These are phyloP conservation scores for Theileria parva DNA, from an alignment of 169 alveolate genomes.

Conservation along the genomic window DNA sequence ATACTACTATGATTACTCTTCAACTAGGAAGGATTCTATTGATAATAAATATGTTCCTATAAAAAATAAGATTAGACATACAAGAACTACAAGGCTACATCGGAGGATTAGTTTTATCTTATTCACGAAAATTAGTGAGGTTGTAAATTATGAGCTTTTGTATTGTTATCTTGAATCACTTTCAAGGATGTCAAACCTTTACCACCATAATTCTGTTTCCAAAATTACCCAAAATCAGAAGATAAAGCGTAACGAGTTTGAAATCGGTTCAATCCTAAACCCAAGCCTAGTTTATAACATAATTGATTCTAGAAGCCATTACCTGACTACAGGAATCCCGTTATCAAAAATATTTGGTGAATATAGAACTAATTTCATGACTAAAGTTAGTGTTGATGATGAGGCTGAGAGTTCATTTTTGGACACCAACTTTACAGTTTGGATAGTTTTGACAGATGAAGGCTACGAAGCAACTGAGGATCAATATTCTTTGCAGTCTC, in stretches of 20 bases:
- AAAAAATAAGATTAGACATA: background rate
- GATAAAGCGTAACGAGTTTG: background rate
- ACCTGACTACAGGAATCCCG: conserved; percentile 41
- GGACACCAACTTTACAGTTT: conserved; percentile 34
- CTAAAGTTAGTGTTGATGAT: conserved; percentile 14
- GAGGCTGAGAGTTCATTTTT: background rate
- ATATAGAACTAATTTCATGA: conserved; percentile 5
- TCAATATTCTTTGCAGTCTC: conserved; percentile 26
- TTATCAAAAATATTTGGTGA: conserved; percentile 37
- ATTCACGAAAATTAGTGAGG: background rate
- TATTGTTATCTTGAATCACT: background rate
- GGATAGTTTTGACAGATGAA: conserved; percentile 62
- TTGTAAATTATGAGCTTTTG: background rate
- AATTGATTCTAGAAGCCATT: conserved; percentile 51
- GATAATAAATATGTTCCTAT: background rate
- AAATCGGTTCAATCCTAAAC: background rate
- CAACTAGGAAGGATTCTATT: background rate
- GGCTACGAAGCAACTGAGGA: conserved; percentile 42
- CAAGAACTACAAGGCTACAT: background rate
- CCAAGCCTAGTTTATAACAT: conserved; percentile 18
- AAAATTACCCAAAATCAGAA: no score
- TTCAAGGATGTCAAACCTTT: background rate
- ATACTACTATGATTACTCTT: background rate
- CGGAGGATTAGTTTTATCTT: background rate
- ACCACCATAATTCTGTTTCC: background rate